phyloP scores from a whole-genome alignment of 306 rosid genomes.

The Corylus heterophylla region DNA sequence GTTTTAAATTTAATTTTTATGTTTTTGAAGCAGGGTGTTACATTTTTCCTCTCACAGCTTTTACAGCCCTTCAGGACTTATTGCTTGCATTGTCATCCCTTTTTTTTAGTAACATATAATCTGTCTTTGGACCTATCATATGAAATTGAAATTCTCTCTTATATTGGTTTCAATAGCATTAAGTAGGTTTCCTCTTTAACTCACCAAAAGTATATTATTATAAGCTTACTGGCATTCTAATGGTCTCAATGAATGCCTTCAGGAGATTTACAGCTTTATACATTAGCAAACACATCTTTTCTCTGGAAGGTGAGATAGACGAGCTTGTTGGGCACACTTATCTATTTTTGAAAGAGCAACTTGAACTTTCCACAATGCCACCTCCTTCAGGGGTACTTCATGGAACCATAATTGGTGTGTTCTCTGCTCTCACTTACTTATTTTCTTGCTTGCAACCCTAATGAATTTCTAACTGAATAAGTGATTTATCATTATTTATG shows the following conservation, averaged over 20 bases:
- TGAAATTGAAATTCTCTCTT: background rate
- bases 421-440: background rate
- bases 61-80: background rate
- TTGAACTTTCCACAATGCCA: slow-evolving; percentile 56
- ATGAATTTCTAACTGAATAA: background rate
- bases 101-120: background rate
- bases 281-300: slow-evolving; percentile 49
- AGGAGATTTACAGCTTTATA: slow-evolving; percentile 77
- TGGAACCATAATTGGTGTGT: slow-evolving; percentile 72
- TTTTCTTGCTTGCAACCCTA: background rate
- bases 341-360: slow-evolving; percentile 75
- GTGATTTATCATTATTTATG: background rate
- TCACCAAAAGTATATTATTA: background rate
- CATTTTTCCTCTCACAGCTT: background rate
- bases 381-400: slow-evolving; percentile 75
- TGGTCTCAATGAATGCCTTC: slow-evolving; percentile 16
- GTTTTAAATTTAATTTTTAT: no score
- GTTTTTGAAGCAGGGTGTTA: no score
- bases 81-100: background rate
- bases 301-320: slow-evolving; percentile 44
- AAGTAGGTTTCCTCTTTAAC: background rate
- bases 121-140: background rate
- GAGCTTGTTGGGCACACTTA: slow-evolving; percentile 75
- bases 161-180: background rate
- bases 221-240: slow-evolving; percentile 1